Evolutionary conservation across 768 basidiomycete genomes (phyloP).

Genomic region (Trametes cubensis): DNA sequence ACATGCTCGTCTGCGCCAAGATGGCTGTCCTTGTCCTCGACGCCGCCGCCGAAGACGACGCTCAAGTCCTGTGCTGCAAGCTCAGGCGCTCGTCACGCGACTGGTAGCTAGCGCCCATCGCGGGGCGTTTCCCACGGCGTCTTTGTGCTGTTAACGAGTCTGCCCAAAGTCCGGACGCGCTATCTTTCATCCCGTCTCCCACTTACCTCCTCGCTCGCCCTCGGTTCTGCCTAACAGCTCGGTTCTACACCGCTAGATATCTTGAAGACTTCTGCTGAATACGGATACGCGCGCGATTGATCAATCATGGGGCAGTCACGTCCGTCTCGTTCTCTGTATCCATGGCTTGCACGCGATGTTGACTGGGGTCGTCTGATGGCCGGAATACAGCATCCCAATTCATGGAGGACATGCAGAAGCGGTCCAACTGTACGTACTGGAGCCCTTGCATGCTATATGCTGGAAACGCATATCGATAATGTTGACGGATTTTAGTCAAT

Average conservation of each 20-base stretch:
- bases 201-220: neutral
- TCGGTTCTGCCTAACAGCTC: neutral
- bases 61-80: slow-evolving; percentile 1
- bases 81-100: neutral
- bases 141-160: slow-evolving; percentile 14
- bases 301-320: slow-evolving; percentile 81
- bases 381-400: slow-evolving; percentile 76
- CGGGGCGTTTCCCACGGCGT: slow-evolving; percentile 24
- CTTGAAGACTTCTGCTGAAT: neutral
- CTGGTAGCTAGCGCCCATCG: neutral
- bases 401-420: slow-evolving; percentile 97
- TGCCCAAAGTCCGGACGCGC: slow-evolving; percentile 15
- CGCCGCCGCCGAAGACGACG: slow-evolving; percentile 9
- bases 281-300: slow-evolving; percentile 14
- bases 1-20: slow-evolving; percentile 13
- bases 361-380: slow-evolving; percentile 17
- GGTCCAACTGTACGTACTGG: slow-evolving; percentile 86
- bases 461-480: neutral
- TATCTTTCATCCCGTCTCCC: slow-evolving; percentile 7
- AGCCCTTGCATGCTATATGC: neutral
- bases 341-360: slow-evolving; percentile 5
- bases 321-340: slow-evolving; percentile 42
- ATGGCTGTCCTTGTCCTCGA: slow-evolving; percentile 18
- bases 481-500: slow-evolving; percentile 64
- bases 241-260: neutral